phyloP scores from a whole-genome alignment of 1,284 basidiomycete genomes.

The Anthracocystis setariae region DNA sequence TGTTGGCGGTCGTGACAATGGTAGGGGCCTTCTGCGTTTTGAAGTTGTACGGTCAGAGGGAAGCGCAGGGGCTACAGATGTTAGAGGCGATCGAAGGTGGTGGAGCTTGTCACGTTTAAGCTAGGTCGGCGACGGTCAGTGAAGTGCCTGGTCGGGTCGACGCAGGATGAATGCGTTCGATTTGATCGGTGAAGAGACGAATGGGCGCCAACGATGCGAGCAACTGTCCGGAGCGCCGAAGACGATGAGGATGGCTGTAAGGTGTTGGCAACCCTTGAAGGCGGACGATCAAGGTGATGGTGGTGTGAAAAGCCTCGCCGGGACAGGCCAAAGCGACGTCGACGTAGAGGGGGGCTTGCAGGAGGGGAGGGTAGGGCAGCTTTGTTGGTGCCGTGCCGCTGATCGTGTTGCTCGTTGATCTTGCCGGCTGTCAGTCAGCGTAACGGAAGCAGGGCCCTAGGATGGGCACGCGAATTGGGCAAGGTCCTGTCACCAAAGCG shows the following conservation, averaged over 20 bases:
- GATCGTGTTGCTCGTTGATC: too few relatives aligned
- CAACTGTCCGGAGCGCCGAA: neutral
- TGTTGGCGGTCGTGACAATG: neutral
- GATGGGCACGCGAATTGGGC: neutral
- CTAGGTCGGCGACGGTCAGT: too few relatives aligned
- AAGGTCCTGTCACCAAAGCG: neutral
- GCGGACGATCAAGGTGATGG: neutral
- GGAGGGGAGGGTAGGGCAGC: neutral
- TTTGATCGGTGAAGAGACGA: neutral
- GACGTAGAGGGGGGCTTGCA: too few relatives aligned
- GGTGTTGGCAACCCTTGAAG: neutral
- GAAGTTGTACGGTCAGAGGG: neutral
- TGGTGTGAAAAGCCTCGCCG: neutral
- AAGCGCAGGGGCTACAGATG: too few relatives aligned
- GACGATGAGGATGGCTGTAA: conserved; percentile 3
- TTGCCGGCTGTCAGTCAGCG: too few relatives aligned
- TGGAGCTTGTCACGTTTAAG: too few relatives aligned
- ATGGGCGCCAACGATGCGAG: neutral
- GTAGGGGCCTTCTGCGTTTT: neutral
- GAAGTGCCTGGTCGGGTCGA: too few relatives aligned
- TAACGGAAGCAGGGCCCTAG: too few relatives aligned
- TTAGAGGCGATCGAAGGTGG: too few relatives aligned
- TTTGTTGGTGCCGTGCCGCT: neutral
- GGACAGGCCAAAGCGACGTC: conserved; percentile 4
- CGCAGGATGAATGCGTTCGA: too few relatives aligned